Evolutionary conservation across 2,329 filamentous ascomycete genomes (phyloP), one percentile per base, ranked within the genome.

Genomic region (Sporothrix phasma): DNA sequence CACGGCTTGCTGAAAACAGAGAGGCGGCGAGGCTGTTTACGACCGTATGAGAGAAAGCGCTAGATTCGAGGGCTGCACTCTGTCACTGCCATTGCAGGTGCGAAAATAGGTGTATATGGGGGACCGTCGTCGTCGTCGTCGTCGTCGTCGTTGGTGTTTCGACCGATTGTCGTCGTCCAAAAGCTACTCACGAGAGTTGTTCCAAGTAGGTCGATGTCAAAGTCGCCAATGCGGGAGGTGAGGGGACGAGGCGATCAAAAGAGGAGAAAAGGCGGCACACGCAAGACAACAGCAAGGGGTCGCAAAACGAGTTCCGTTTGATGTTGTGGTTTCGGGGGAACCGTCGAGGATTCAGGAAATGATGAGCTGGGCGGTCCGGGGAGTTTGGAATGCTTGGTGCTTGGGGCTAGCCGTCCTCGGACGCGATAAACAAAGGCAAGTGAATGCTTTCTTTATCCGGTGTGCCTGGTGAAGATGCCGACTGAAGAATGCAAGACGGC

Each of bases 371-470:
- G 46, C 29, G n/a, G 41, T 22, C 24, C 17, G 7, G 39, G 8
- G 37, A 5, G 39, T 22, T 19, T 31, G 37, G 56, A 43, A 45
- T 31, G 56, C 22, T n/a, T 41, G 37, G 22, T 43, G 39, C 17
- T 17, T 22, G 17, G 56, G 26, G 56, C 56, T 59, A 31, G 24
- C 39, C 39, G 54, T 59, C 39, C 56, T 59, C 37, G 17, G 58
- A 31, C 46, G 49, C 49, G 63, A 65, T 64, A 65, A 59, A 64
- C 64, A 67, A 67, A 66, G 62, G 41, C 66, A 67, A 67, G 65
- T 43, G 60, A 67, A 67, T 68, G 66, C 63, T 63, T 66, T 61
- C 56, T 61, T 34, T 62, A 60, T 62, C 34, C 31, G 31, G 26
- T 45, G 53, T 22, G 29, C 3, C 17, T n/a, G 15, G 29, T 7